Evolutionary conservation across 352 stramenopile species (phyloP).

Genomic region (Phytophthora colocasiae): DNA sequence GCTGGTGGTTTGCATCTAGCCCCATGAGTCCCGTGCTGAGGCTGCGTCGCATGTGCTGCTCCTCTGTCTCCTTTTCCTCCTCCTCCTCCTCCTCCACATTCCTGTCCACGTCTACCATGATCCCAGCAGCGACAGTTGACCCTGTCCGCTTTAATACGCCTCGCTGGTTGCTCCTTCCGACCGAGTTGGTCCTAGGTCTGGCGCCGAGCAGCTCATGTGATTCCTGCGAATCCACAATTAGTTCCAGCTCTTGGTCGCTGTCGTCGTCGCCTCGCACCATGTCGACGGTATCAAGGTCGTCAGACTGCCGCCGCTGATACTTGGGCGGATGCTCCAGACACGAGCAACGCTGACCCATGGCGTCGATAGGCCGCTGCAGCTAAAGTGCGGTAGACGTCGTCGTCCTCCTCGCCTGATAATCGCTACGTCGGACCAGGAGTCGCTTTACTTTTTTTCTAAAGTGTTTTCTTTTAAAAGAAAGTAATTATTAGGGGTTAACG

Average conservation of each 20-base stretch:
- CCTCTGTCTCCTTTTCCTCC: constrained; percentile 32
- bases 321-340: constrained; percentile 75
- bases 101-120: constrained; percentile 14
- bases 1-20: constrained; percentile 40
- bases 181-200: constrained; percentile 15
- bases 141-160: constrained; percentile 24
- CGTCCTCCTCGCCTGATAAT: constrained; percentile 24
- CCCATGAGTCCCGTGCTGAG: constrained; percentile 37
- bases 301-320: constrained; percentile 62
- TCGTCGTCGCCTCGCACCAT: constrained; percentile 40
- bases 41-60: constrained; percentile 31
- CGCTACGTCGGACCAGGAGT: constrained; percentile 20
- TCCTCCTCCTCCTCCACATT: constrained; percentile 24
- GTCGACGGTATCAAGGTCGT: constrained; percentile 48
- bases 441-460: background rate
- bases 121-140: constrained; percentile 9
- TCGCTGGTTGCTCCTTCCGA: constrained; percentile 16
- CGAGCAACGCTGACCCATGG: constrained; percentile 81
- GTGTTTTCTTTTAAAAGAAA: background rate
- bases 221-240: constrained; percentile 38
- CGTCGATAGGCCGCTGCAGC: constrained; percentile 10
- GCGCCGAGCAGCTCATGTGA: constrained; percentile 53
- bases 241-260: constrained; percentile 34
- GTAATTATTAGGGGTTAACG: too few species aligned
- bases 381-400: constrained; percentile 1